Conservation (phyloP, 2,329 filamentous ascomycete species). For the Gaeumannomyces tritici region DNA sequence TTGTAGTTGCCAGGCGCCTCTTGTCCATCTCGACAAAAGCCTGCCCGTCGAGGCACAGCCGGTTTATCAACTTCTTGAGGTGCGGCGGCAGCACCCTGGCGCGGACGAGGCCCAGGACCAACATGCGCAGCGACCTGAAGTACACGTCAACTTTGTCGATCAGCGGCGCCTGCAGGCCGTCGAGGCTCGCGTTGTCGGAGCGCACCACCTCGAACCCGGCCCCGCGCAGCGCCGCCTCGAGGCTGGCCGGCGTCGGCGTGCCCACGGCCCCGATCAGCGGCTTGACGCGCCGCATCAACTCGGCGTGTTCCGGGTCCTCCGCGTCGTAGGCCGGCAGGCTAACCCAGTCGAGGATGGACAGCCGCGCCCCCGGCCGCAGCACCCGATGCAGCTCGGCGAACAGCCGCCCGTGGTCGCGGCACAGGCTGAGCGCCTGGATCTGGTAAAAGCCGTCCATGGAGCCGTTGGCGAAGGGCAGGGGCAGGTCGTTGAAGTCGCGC, state of each 20-base stretch:
- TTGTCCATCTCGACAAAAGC: slow-evolving; percentile 47
- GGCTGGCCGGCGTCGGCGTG: slow-evolving; percentile 36
- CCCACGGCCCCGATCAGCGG: slow-evolving; percentile 45
- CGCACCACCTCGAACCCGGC: slow-evolving; percentile 36
- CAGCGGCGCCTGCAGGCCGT: slow-evolving; percentile 38
- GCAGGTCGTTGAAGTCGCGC: slow-evolving; percentile 41
- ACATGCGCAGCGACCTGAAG: slow-evolving; percentile 38
- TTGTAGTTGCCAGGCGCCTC: slow-evolving; percentile 40
- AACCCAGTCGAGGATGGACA: slow-evolving; percentile 43
- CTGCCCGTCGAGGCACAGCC: slow-evolving; percentile 41
- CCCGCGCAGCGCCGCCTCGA: slow-evolving; percentile 33
- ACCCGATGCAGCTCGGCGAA: slow-evolving; percentile 39
- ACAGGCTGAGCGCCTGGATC: slow-evolving; percentile 47
- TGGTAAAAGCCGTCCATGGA: slow-evolving; percentile 44
- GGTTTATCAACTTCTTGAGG: slow-evolving; percentile 43
- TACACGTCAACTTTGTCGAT: slow-evolving; percentile 45
- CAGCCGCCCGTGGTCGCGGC: slow-evolving; percentile 34
- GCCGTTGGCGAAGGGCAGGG: slow-evolving; percentile 37
- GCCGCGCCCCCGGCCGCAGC: slow-evolving; percentile 37
- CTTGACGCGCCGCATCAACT: slow-evolving; percentile 44
- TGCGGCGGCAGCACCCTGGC: slow-evolving; percentile 35
- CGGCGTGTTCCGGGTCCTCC: slow-evolving; percentile 32
- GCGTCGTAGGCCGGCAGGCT: slow-evolving; percentile 39
- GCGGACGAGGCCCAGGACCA: slow-evolving; percentile 38
- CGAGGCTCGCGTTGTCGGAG: slow-evolving; percentile 42